Percentiles rank a stretch among this genome's conserved stretches.
Evolutionary conservation across 345 rosid species (phyloP).

Genomic region (Bruguiera gymnorhiza): DNA sequence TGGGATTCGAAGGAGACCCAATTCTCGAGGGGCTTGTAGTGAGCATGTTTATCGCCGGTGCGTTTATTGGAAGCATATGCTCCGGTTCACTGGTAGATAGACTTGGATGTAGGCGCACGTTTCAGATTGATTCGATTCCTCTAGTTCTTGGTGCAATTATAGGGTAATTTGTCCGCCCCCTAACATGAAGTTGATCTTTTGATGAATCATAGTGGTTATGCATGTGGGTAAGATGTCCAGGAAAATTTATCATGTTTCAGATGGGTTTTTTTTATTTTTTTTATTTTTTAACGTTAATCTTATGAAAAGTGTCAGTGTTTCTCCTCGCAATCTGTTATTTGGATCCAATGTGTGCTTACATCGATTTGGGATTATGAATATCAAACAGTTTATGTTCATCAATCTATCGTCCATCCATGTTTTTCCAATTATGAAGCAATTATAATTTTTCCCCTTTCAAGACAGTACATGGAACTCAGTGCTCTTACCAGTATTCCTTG

Average conservation of each 20-base stretch:
- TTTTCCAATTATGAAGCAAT: too few relatives aligned
- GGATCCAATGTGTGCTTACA: not conserved
- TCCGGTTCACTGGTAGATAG: constrained; percentile 56
- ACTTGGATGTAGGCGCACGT: constrained; percentile 63
- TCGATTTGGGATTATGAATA: not conserved
- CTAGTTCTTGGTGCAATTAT: constrained; percentile 62
- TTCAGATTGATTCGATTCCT: constrained; percentile 58
- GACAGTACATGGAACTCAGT: too few relatives aligned
- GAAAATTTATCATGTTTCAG: not conserved
- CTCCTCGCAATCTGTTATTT: not conserved
- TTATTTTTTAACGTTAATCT: too few relatives aligned
- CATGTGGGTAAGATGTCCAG: not conserved
- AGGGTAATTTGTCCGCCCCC: constrained; percentile 34
- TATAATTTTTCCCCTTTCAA: too few relatives aligned
- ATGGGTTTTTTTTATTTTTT: not conserved
- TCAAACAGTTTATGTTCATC: not conserved
- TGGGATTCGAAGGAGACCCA: constrained; percentile 68
- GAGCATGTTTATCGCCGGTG: constrained; percentile 79
- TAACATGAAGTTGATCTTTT: too few relatives aligned
- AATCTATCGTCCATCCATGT: not conserved
- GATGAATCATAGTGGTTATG: too few relatives aligned
- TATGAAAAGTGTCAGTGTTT: not conserved
- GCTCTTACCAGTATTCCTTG: too few relatives aligned
- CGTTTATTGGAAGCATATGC: constrained; percentile 67
- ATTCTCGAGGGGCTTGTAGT: constrained; percentile 76